Conservation (phyloP, 1,284 basidiomycete species). For the Meripilus lineatus region DNA sequence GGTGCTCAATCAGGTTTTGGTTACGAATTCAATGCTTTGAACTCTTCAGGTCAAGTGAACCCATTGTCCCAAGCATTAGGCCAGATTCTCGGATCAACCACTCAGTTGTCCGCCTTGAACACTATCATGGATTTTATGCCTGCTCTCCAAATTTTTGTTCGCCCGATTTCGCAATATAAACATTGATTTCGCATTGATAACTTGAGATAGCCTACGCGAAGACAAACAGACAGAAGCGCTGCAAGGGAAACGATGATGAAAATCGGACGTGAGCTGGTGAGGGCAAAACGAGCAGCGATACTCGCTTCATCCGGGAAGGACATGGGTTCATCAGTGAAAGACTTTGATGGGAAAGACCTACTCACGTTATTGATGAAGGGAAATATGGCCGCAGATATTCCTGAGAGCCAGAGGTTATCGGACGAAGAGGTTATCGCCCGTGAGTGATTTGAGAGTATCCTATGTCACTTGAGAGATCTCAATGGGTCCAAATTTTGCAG, state of each 20-base stretch:
- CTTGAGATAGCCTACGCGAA: slow-evolving; percentile 8
- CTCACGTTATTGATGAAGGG: slow-evolving; percentile 37
- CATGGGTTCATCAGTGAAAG: slow-evolving; percentile 16
- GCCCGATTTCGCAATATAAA: slow-evolving; percentile 9
- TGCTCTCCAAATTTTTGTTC: slow-evolving; percentile 15
- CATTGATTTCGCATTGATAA: slow-evolving; percentile 12
- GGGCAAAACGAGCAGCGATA: slow-evolving; percentile 34
- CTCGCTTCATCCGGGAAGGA: slow-evolving; percentile 12
- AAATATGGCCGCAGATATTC: slow-evolving; percentile 42
- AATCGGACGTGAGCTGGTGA: slow-evolving; percentile 35
- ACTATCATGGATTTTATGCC: slow-evolving; percentile 2
- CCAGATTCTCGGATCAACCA: slow-evolving; percentile 16
- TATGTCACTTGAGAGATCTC: not conserved
- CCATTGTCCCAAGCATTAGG: slow-evolving; percentile 48
- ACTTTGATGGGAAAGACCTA: slow-evolving; percentile 22
- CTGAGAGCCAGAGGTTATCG: slow-evolving; percentile 38
- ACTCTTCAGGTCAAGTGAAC: slow-evolving; percentile 28
- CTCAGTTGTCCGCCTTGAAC: slow-evolving; percentile 18
- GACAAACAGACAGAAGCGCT: slow-evolving; percentile 20
- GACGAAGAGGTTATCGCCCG: slow-evolving; percentile 56
- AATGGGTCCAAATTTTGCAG: slow-evolving; percentile 22
- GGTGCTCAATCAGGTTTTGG: slow-evolving; percentile 10
- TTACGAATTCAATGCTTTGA: slow-evolving; percentile 45
- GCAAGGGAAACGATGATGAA: slow-evolving; percentile 28
- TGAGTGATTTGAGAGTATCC: slow-evolving; percentile 24